Conservation (phyloP, 352 stramenopile species). For the Halophytophthora polymorphica region DNA sequence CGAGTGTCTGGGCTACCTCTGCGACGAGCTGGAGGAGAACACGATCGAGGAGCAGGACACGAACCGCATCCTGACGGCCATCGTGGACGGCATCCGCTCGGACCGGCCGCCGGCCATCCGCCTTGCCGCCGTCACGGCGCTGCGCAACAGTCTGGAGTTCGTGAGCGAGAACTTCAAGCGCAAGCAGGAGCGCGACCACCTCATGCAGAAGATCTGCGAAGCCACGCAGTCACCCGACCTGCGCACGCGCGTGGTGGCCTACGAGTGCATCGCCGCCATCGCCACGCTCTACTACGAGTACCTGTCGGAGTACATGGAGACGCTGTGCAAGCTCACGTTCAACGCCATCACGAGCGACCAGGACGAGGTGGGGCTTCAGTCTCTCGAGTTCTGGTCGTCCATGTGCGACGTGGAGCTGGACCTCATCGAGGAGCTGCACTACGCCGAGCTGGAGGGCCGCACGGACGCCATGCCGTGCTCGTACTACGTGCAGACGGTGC, state of each 20-base stretch:
- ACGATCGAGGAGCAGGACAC: constrained; percentile 81
- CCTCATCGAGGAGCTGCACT: constrained; percentile 90
- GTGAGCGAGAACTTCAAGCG: constrained; percentile 96
- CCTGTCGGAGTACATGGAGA: constrained; percentile 94
- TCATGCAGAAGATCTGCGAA: constrained; percentile 95
- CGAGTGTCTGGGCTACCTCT: constrained; percentile 83
- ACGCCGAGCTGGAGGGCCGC: constrained; percentile 62
- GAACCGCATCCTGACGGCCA: constrained; percentile 96
- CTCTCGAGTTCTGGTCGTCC: constrained; percentile 98
- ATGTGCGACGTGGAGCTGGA: constrained; percentile 96
- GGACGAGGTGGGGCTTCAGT: constrained; percentile 90
- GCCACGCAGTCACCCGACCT: constrained; percentile 91
- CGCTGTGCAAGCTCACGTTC: constrained; percentile 95
- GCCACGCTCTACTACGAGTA: constrained; percentile 97
- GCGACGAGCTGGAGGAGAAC: constrained; percentile 76
- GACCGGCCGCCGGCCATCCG: constrained; percentile 88
- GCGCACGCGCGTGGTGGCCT: constrained; percentile 88
- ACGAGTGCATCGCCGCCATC: constrained; percentile 95
- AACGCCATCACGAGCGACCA: constrained; percentile 92
- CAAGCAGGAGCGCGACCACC: constrained; percentile 93
- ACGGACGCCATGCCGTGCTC: constrained; percentile 70
- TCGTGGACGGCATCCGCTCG: constrained; percentile 94
- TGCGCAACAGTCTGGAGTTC: constrained; percentile 96
- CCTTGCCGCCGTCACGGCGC: constrained; percentile 88
- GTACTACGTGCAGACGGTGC: constrained; percentile 87